phyloP scores from a whole-genome alignment of 306 rosid species.

The Castanopsis chinensis region DNA sequence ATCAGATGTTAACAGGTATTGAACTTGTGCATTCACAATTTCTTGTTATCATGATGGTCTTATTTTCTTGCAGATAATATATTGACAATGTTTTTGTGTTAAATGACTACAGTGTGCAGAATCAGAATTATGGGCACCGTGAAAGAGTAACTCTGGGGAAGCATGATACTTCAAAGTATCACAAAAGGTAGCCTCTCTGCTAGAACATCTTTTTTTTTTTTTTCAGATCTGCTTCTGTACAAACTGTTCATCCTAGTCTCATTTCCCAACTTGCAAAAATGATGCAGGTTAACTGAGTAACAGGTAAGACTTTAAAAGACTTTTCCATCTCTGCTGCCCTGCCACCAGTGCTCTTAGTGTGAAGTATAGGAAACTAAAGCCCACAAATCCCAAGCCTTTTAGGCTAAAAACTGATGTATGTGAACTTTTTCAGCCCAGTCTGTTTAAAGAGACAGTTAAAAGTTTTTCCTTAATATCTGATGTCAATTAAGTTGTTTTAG shows the following conservation, averaged over 20 bases:
- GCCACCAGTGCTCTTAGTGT: slow-evolving; percentile 39
- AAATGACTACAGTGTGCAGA: slow-evolving; percentile 38
- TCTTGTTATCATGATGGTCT: neutral
- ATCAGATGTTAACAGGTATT: too few relatives aligned
- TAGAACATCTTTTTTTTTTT: slow-evolving; percentile 4
- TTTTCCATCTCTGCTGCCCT: slow-evolving; percentile 27
- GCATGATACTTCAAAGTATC: slow-evolving; percentile 38
- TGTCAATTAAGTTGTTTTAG: neutral
- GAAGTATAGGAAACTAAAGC: slow-evolving; percentile 67
- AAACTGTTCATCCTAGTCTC: neutral
- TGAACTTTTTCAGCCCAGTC: slow-evolving; percentile 20
- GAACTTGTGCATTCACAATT: neutral
- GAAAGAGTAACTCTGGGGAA: slow-evolving; percentile 40
- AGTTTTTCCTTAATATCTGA: slow-evolving; percentile 5
- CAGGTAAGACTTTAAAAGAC: slow-evolving; percentile 39
- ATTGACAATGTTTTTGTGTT: neutral
- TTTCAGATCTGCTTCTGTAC: neutral
- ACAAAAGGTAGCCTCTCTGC: slow-evolving; percentile 45
- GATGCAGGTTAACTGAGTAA: slow-evolving; percentile 30
- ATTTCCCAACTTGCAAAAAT: slow-evolving; percentile 13
- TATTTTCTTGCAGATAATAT: slow-evolving; percentile 8
- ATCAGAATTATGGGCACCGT: neutral
- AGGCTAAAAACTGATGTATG: slow-evolving; percentile 93
- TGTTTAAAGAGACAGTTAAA: neutral
- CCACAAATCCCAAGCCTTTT: slow-evolving; percentile 91